Base-by-base conservation (phyloP, 2,329 filamentous ascomycete species). In the Pezicula carpinea region DNA sequence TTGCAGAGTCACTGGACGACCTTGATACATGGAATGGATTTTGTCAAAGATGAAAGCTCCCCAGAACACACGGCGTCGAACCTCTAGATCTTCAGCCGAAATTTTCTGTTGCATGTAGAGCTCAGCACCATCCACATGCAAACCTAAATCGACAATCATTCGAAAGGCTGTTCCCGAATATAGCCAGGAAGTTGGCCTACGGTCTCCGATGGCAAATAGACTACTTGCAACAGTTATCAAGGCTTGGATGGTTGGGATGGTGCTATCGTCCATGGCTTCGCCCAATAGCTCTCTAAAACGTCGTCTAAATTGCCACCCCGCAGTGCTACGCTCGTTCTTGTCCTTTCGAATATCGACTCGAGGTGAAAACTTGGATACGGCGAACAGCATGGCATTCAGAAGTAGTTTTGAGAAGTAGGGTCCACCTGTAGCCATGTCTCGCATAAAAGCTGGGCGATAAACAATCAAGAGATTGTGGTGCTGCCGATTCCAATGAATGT, bases 91-190 rank as follows among this genome's bases (percentile, higher is more conserved):
- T 39, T 65, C 63, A 57, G 34, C 61, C 47, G 45, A 32, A 13
- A 34, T 22, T 17, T 26, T 36, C 45, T 2, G 29, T 15, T 35
- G n/a, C n/a, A 14, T 15, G 7, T 14, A 19, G 5, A 15, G 40
- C 61, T 52, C 43, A 31, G 58, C 54, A 10, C 54, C 61, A 53
- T 69, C 69, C 15, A 75, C 66, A 52, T 78, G 74, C 52, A 80
- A 69, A 0, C 77, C 76, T 7, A 81, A 55, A 54, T 81, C 77
- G 44, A 74, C 71, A 23, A 80, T 66, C 66, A 80, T 73, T 6
- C 74, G 66, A 48, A 80, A 77, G 0, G 78, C 77, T 51, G 76
- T 69, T 1, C 77, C 78, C 43, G 74, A 70, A 49, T 81, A 82
- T 4, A 80, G 54, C 79, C 79, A 83, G 2, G 77, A 73, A 5